Percentiles rank a stretch among this genome's conserved stretches.
phyloP scores from a whole-genome alignment of 2,329 filamentous ascomycete species.

The Pseudogymnoascus sp. region DNA sequence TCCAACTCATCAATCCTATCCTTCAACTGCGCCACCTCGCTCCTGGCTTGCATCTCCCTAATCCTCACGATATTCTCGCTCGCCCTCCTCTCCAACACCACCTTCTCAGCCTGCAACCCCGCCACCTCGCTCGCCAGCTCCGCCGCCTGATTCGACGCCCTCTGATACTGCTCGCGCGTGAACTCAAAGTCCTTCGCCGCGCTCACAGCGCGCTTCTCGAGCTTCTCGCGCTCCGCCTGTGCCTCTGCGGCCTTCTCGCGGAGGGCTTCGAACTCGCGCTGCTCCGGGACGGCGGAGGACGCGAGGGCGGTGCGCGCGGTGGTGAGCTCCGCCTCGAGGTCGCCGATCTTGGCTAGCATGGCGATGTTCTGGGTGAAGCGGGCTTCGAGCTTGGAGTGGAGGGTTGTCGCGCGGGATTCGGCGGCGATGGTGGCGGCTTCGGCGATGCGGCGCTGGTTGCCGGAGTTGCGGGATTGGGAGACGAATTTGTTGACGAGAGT shows the following conservation, averaged over 20 bases:
- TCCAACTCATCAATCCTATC: conserved; percentile 29
- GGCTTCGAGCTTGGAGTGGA: conserved; percentile 19
- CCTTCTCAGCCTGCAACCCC: conserved; percentile 15
- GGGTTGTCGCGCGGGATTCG: conserved; percentile 9
- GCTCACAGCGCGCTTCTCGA: conserved; percentile 17
- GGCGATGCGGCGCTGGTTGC: conserved; percentile 43
- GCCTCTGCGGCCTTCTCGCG: neutral
- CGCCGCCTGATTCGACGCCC: conserved; percentile 19
- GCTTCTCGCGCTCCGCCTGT: conserved; percentile 18
- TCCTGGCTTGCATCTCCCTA: conserved; percentile 21
- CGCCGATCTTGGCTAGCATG: conserved; percentile 19
- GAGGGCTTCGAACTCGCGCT: conserved; percentile 34
- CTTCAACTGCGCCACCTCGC: conserved; percentile 16
- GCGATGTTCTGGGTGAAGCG: conserved; percentile 21
- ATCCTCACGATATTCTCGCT: conserved; percentile 22
- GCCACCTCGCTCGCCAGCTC: conserved; percentile 17
- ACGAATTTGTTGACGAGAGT: conserved; percentile 39
- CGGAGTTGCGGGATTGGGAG: conserved; percentile 39
- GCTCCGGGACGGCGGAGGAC: conserved; percentile 31
- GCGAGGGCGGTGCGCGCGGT: conserved; percentile 15
- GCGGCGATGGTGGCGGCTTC: conserved; percentile 33
- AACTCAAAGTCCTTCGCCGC: conserved; percentile 24
- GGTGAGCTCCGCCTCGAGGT: conserved; percentile 23
- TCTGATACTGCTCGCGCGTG: conserved; percentile 24
- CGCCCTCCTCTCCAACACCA: conserved; percentile 18